Evolutionary conservation across 768 basidiomycete genomes (phyloP), one percentile per base, ranked within the genome.

Genomic region (Lepiota subincarnata): DNA sequence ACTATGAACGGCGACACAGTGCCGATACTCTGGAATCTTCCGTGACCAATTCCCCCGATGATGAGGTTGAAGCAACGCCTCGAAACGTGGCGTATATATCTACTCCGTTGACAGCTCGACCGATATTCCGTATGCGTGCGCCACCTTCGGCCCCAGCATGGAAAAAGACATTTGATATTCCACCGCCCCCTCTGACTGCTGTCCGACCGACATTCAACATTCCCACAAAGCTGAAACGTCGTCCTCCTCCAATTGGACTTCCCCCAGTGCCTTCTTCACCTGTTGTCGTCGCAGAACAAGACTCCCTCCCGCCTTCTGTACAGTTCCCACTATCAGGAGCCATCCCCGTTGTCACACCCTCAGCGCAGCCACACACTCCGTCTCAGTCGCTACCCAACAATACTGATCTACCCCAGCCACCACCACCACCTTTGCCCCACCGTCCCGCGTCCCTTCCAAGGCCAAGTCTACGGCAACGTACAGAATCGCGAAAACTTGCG

Each of bases 241-340:
- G 86, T 20, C 72, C 78, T 24, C 79, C 82, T 5, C 74, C 90
- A 12, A 78, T 73, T 40, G 70, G 81, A 18, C 75, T 90, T 0
- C 82, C 87, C 8, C 79, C 87, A 7, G 84, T 90, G 20, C 87
- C 88, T 4, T 78, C 87, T 6, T 92, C 88, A 7, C 88, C 87
- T 7, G 69, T 83, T 50, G 66, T 81, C 56, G 71, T 76, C 22
- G 73, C 52, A 7, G 54, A 57, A n/a, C 59, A 60, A 12, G 59
- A 57, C 35, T 11, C 26, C 16, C 34, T 55, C 3, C 42, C 58
- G 4, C 70, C 34, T 49, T 60, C 4, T 49, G 56, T 36, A 53
- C 59, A 20, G 47, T 56, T 14, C 44, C 59, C 48, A 55, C 54
- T 31, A 22, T 4, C 53, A 4, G 8, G 24, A 2, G 19, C 58